Base-by-base conservation (phyloP, 1,284 basidiomycete genomes). In the Tylopilus microsporus region DNA sequence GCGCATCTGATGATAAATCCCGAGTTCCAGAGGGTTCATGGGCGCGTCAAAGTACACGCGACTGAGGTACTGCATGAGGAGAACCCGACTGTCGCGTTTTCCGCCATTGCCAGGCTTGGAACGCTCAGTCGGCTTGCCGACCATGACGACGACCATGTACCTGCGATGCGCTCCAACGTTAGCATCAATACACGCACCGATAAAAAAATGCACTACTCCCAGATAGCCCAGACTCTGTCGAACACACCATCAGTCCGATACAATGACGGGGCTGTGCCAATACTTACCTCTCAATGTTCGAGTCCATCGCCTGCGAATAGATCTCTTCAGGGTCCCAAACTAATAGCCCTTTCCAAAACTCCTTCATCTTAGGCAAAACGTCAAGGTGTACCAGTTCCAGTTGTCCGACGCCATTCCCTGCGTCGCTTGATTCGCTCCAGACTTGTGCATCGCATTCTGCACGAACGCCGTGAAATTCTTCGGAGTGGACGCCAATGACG, bases 31-130 rank as follows among this genome's bases (percentile, higher is more conserved):
- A 2, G 96, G 96, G 45, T 84, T 85, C 96, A 99, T 99, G 0
- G 95, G 88, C 3, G 89, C 79, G 68, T 98, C 92, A 74, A 98
- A 99, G 75, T 99, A 96, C 16, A 99, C 95, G 49, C 92, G 82
- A 76, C 99, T 99, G 65, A 99, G 82, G 76, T 96, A 99, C 67
- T 97, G 92, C 85, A 99, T 86, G 59, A 98, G 74, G 49, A 98
- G 68, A 69, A 99, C 93, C 72, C 99, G 97, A 75, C 92, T 94
- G 76, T 99, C 96, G 73, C 97, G 92, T 77, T 99, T 99, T 60
- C 96, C 96, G 71, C 96, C 86, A 80, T 99, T 99, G 21, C 96
- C 96, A 18, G 96, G 96, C 68, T 92, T 92, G 11, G 89, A 88
- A 15, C 94, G 85, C 73, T 99, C 97, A 10, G 88, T 93, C 3